Percentiles rank a stretch among this genome's conserved stretches.
phyloP scores from a whole-genome alignment of 352 stramenopile genomes.

The Globisporangium carolinianum region DNA sequence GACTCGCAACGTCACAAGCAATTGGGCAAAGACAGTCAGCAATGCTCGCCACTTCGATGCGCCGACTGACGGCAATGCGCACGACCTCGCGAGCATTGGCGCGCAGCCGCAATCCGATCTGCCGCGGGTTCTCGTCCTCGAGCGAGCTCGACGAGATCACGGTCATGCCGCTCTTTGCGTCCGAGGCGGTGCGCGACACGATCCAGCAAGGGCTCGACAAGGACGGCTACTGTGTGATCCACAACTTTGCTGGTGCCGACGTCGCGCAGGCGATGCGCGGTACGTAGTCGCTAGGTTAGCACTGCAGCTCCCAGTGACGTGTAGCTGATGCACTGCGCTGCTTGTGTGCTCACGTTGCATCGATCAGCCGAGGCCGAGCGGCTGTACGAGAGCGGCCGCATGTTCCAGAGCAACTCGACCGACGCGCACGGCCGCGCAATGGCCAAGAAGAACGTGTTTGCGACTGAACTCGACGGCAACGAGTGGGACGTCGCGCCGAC shows the following conservation, averaged over 20 bases:
- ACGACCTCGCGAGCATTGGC: not conserved
- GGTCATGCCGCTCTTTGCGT: constrained; percentile 36
- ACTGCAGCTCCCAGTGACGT: no score
- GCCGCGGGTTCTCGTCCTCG: constrained; percentile 8
- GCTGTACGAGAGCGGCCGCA: constrained; percentile 35
- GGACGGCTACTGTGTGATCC: constrained; percentile 35
- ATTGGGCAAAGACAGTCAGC: no score
- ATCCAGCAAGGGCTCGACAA: constrained; percentile 31
- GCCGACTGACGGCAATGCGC: not conserved
- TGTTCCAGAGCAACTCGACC: constrained; percentile 45
- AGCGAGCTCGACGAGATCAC: constrained; percentile 21
- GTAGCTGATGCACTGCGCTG: not conserved
- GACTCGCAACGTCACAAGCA: not conserved
- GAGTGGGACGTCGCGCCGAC: constrained; percentile 44
- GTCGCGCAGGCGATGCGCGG: constrained; percentile 33
- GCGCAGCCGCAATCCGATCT: not conserved
- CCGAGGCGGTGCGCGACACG: constrained; percentile 22
- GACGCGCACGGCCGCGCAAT: constrained; percentile 33
- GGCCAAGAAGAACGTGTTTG: constrained; percentile 41
- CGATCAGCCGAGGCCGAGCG: constrained; percentile 28
- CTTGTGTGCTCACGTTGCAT: not conserved
- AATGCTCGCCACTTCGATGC: not conserved
- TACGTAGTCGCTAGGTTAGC: constrained; percentile 2
- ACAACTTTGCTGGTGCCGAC: constrained; percentile 29
- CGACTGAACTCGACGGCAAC: constrained; percentile 37